Conservation (phyloP, 257 asterid genomes). For the Scutellaria galericulata region DNA sequence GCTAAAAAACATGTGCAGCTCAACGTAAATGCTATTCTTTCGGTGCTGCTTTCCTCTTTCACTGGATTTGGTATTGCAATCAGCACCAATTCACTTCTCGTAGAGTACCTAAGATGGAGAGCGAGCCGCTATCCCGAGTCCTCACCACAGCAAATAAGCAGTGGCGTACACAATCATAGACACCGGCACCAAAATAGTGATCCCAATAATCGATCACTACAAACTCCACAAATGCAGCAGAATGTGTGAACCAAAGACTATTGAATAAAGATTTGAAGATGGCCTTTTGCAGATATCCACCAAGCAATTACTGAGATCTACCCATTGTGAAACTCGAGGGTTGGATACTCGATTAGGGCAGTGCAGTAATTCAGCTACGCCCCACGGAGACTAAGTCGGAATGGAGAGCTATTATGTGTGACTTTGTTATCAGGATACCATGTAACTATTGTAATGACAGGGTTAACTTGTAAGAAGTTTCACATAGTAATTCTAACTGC, state of each 20-base stretch:
- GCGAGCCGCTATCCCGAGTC: constrained; percentile 52
- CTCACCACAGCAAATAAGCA: constrained; percentile 41
- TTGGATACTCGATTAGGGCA: not conserved
- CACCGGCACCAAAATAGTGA: constrained; percentile 36
- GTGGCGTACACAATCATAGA: constrained; percentile 33
- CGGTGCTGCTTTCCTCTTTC: constrained; percentile 93
- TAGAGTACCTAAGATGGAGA: constrained; percentile 91
- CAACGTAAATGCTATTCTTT: constrained; percentile 71
- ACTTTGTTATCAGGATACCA: not conserved
- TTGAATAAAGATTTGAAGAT: not conserved
- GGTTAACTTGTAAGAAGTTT: too few species aligned
- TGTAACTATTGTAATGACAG: constrained; percentile 6
- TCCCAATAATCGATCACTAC: constrained; percentile 36
- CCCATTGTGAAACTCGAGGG: not conserved
- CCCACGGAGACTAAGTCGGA: too few species aligned
- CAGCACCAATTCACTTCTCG: constrained; percentile 88
- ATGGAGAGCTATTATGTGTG: not conserved
- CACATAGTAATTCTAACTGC: too few species aligned
- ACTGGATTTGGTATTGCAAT: constrained; percentile 95
- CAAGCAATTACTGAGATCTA: not conserved
- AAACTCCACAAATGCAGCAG: constrained; percentile 44
- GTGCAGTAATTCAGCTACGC: not conserved
- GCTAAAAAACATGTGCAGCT: constrained; percentile 57
- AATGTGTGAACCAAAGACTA: constrained; percentile 19
- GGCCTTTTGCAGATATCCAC: constrained; percentile 4